Evolutionary conservation across 345 rosid genomes (phyloP).

Genomic region (Citrus hindsii): DNA sequence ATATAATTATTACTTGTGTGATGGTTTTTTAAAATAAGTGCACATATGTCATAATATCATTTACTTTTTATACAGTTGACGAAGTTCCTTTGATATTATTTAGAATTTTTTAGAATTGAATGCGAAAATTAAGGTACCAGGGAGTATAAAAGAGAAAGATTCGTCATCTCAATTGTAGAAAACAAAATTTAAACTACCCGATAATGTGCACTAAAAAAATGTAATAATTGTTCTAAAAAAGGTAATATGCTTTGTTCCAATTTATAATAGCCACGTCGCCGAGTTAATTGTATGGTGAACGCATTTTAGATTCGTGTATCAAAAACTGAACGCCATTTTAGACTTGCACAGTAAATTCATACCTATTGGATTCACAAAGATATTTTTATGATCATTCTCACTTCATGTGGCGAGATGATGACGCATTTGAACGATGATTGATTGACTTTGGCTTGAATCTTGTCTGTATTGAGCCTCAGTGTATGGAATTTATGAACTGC

Average conservation of each 20-base stretch:
- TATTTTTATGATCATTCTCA: background rate
- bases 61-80: fast-evolving
- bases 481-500: background rate
- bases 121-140: no score
- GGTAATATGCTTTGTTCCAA: no score
- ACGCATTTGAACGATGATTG: background rate
- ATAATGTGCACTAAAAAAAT: background rate
- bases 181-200: background rate
- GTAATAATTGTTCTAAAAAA: no score
- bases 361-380: no score
- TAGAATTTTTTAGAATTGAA: no score
- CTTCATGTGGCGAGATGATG: background rate
- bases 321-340: background rate
- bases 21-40: no score
- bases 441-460: background rate
- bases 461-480: background rate
- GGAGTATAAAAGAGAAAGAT: background rate
- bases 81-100: fast-evolving
- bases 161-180: background rate
- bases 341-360: background rate
- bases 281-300: no score
- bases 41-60: no score
- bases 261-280: no score
- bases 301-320: background rate
- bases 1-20: no score